Base-by-base conservation (phyloP, 306 rosid species). In the Clitoria ternatea region DNA sequence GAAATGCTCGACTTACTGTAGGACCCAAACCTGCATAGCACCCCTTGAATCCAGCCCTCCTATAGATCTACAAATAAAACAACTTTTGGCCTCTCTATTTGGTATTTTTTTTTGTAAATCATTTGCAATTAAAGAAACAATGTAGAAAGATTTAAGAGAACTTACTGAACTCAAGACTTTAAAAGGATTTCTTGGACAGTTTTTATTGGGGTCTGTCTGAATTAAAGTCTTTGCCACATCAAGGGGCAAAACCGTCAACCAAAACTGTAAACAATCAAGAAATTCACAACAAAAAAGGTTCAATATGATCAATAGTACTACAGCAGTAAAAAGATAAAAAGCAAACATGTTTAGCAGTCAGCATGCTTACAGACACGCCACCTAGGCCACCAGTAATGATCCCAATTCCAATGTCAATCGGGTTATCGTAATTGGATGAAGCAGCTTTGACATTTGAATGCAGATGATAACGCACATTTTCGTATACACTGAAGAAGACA, bases 181-280 rank as follows among this genome's bases (percentile, higher is more conserved):
- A 77, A 90, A 89, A 10, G 97, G 98, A 77, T 94, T 94, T 79
- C 88, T 79, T 4, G 84, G 9, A 59, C 74, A 60, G 47, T 61
- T 87, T 85, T 78, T 80, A 61, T 84, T 88, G 1, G 86, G 76
- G 54, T 88, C 40, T 60, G 99, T 94, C 86, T 94, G 99, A 70
- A 91, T 91, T 79, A 85, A 82, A 12, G 97, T 94, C 80, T 94
- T 94, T 20, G 96, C 97, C 74, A 94, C 95, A 55, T 94, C 99
- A 79, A 94, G 81, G 61, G 99, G 99, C 70, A 94, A 66, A 72
- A 91, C 97, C 44, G 84, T 92, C 83, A 84, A 81, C 99, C 99
- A 94, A 73, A 83, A 94, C 97, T 94, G 86, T 61, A 71, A 75
- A 78, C 24, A 70, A 78, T 27, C 8, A 9, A 67, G 36, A 23